Base-by-base conservation (phyloP, 108 stramenopile species). In the Asterionellopsis glacialis region DNA sequence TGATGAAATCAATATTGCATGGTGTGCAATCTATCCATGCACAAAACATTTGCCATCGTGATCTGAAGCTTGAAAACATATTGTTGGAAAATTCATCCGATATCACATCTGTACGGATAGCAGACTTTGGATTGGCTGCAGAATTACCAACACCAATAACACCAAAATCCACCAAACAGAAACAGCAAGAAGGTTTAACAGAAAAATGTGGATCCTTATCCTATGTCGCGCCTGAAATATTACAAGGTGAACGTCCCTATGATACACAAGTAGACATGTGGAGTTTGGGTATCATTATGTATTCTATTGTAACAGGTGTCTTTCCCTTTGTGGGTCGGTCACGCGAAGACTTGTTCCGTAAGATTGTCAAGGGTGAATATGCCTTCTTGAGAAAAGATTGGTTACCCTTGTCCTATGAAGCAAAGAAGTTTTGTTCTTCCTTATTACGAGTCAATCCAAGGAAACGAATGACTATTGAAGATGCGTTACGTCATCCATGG, bases 281-380 rank as follows among this genome's bases (percentile, higher is more conserved):
- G 98, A 88, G 88, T 65, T 67, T 96, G 0, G 98, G 98, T 42
- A 89, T 97, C 1, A 86, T 98, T 59, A 70, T 87, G 18, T 98
- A 85, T 69, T 84, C 93, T 40, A 58, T 96, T 1, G 65, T 98
- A n/a, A 92, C 86, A 13, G 97, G 88, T 18, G 76, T 81, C 33
- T 65, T 61, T 12, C 77, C 77, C 14, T 79, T 41, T 25, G 12
- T 24, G 24, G 52, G 22, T 53, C 15, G 15, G 6, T 15, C 19
- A 25, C 19, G 52, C 2, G 10, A 5, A 24, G 5, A 1, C 5
- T 53, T 53, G 9, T 11, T 24, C 5, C 24, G 19, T 6, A 53
- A 53, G 24, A 53, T 53, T 24, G 6, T 19, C 9, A 53, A 53
- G 18, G 57, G 57, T 22, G 33, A 42, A 2, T 68, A 53, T 45